Evolutionary conservation across 495 filamentous ascomycete genomes (phyloP), one percentile per base, ranked within the genome.

Genomic region (Neurospora terricola): DNA sequence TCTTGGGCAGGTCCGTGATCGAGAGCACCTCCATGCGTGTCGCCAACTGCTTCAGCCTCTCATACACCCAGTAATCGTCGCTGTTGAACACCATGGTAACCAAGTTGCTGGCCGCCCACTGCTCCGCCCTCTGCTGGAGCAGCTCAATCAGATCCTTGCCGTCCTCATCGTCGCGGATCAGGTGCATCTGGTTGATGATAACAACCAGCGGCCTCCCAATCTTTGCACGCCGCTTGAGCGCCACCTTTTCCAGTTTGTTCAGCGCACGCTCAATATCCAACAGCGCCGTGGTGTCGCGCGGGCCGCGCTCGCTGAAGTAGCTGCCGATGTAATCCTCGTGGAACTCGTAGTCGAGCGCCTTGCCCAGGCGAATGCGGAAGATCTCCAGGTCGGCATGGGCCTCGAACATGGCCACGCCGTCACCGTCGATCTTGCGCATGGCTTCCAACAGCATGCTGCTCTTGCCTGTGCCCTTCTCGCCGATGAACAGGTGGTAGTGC

Each of bases 11-110:
- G 81, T 99, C 96, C 2, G 84, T 80, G 30, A 99, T 88, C 3
- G 93, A 88, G 30, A 96, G 90, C 18, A 98, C 90, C 73, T 97
- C 94, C 93, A 99, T 94, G 16, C 96, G 88, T 18, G 93, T 96
- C 6, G 93, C 91, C 74, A 97, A 90, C 80, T 92, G 89, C 83
- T 97, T 97, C 69, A 99, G 81, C 27, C 93, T 87, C 80, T 99
- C 96, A 77, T 97, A 98, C 1, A 98, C 91, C 96, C 96, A 99
- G 80, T 97, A 99, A 77, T 98, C 95, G 77, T 99, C 96, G 72
- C 88, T 92, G 80, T 97, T 97, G 76, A 98, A 90, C 8, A 99
- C 89, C 73, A 97, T 90, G 1, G 95, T 98, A 16, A 94, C 91
- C 2, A 99, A 85, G 73, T 92, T 93, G 42, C 90, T 89, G 7